phyloP scores from a whole-genome alignment of 2,329 filamentous ascomycete species.

The Penicillium sp. region DNA sequence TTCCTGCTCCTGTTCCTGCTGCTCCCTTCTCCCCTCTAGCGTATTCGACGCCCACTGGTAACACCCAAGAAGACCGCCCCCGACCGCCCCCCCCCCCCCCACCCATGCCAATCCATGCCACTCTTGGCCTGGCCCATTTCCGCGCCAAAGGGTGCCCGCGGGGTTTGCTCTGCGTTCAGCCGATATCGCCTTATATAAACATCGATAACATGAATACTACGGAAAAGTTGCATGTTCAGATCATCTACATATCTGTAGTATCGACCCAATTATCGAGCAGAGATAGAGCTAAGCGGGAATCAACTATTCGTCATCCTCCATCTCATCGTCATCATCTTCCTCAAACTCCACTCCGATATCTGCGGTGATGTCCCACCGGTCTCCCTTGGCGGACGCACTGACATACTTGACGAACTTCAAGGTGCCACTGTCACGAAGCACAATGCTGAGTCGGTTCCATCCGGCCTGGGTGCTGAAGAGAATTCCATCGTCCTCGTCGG shows the following conservation, averaged over 20 bases:
- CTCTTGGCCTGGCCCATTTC: slow-evolving; percentile 74
- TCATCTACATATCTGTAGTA: too few species aligned
- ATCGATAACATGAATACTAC: too few species aligned
- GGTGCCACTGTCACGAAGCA: slow-evolving; percentile 80
- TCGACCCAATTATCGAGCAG: too few species aligned
- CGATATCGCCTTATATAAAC: too few species aligned
- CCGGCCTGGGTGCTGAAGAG: slow-evolving; percentile 66
- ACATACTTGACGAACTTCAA: slow-evolving; percentile 97
- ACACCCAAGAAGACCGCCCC: slow-evolving; percentile 89
- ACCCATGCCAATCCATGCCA: slow-evolving; percentile 92
- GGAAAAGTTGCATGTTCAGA: too few species aligned
- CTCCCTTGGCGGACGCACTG: slow-evolving; percentile 75
- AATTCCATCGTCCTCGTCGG: slow-evolving; percentile 72
- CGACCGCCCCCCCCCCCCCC: slow-evolving; percentile 90
- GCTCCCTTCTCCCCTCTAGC: slow-evolving; percentile 49
- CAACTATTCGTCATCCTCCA: slow-evolving; percentile 11
- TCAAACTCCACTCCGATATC: slow-evolving; percentile 69
- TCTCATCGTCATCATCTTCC: slow-evolving; percentile 47
- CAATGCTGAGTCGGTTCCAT: slow-evolving; percentile 92
- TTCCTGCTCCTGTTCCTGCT: slow-evolving; percentile 10
- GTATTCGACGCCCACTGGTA: slow-evolving; percentile 87
- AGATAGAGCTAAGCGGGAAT: too few species aligned
- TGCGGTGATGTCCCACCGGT: slow-evolving; percentile 87
- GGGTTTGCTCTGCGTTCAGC: background rate
- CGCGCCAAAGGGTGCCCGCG: slow-evolving; percentile 42